Percentiles rank a stretch among this genome's conserved stretches.
These are phyloP conservation scores for Hygrocybe punicea DNA, from an alignment of 768 basidiomycete genomes.

Conservation along the genomic window DNA sequence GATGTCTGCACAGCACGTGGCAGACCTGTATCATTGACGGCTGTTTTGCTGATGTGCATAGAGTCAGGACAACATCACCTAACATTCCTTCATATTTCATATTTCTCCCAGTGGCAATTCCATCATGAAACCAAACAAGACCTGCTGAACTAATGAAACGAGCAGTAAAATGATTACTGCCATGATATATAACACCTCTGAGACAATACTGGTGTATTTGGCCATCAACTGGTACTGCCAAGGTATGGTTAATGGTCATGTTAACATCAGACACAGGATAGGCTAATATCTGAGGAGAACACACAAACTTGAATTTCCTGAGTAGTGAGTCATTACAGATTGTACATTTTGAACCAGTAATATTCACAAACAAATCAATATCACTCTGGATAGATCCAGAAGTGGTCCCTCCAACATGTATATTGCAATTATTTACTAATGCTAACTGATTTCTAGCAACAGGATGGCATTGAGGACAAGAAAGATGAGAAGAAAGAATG, in stretches of 20 bases:
- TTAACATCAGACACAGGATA: conserved; percentile 5
- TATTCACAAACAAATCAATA: neutral
- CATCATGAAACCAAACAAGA: neutral
- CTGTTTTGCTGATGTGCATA: too few relatives aligned
- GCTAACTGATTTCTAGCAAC: neutral
- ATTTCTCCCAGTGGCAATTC: conserved; percentile 8
- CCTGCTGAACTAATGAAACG: conserved; percentile 9
- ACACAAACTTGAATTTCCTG: neutral
- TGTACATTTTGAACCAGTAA: neutral
- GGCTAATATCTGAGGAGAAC: conserved; percentile 6
- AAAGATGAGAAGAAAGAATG: neutral
- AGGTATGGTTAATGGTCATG: conserved; percentile 2
- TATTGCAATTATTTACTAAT: neutral
- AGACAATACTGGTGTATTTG: too few relatives aligned
- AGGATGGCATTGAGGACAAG: neutral
- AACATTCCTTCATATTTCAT: neutral
- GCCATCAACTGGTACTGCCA: too few relatives aligned
- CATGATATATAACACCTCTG: conserved; percentile 19
- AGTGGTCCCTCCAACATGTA: neutral
- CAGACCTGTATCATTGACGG: too few relatives aligned
- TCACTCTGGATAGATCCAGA: too few relatives aligned
- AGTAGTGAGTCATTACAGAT: neutral
- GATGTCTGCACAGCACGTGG: too few relatives aligned
- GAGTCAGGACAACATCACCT: neutral
- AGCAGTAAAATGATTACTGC: conserved; percentile 17